Evolutionary conservation across 164 flowering plant genomes (phyloP), one percentile per base, ranked within the genome.

Genomic region (Cinnamomum micranthum): DNA sequence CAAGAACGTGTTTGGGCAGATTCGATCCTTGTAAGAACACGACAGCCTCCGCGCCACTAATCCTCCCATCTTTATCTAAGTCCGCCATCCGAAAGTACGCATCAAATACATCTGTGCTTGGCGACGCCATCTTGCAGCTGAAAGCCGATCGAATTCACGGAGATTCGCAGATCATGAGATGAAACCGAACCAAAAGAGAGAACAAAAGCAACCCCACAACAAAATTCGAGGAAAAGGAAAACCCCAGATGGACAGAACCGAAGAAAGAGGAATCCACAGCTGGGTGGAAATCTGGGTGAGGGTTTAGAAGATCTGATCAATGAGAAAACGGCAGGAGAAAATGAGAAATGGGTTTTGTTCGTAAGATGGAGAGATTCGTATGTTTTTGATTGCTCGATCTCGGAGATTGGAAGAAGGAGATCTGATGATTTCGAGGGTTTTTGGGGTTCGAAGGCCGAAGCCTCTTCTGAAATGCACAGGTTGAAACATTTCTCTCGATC

Each of bases 21-120:
- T 87, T 87, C 76, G 97, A 88, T 75, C 90, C 99, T 81, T 91
- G 93, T 65, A 95, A 89, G 82, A 93, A 95, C 22, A 83, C 60
- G 6, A 95, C 98, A 27, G 98, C 99, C 81, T 95, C 99, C 51
- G 84, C 81, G 68, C 99, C 99, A 79, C 97, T 93, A 72, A 95
- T 95, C 83, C 88, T 86, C 17, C 99, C 99, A 78, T 95, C 99
- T 28, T 84, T 90, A 80, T 93, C 94, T 85, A 92, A 88, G 91
- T 95, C 99, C 12, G 99, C 99, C 74, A 91, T 82, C 64, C 87
- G 81, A 68, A 96, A 96, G 77, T 92, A 96, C 33, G 83, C 76
- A 78, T 96, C 99, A 75, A 96, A 96, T 27, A 85, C 90, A 84
- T 94, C 97, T 79, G 76, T 75, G 79, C 74, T 85, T 71, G 84